phyloP scores from a whole-genome alignment of 441 rosid genomes.

The Syzygium malaccense region DNA sequence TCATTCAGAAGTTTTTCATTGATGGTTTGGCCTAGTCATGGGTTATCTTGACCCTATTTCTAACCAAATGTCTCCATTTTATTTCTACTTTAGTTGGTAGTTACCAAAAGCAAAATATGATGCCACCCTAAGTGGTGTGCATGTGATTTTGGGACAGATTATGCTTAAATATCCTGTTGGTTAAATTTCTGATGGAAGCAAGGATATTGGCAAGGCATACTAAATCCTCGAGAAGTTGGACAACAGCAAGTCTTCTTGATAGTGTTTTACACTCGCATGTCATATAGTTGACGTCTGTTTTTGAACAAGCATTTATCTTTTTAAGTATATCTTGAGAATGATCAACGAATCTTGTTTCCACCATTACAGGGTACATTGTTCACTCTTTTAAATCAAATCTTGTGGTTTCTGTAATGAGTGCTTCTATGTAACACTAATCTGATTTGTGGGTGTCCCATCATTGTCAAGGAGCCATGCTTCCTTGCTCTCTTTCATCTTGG shows the following conservation, averaged over 20 bases:
- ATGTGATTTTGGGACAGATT: neutral
- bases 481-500: neutral
- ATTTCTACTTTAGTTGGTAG: neutral
- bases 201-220: neutral
- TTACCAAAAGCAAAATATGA: neutral
- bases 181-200: neutral
- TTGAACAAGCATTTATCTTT: neutral
- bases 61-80: neutral
- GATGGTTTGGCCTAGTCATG: neutral
- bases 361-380: neutral
- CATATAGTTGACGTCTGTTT: neutral
- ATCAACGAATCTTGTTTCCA: neutral
- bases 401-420: neutral
- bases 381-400: neutral
- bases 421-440: neutral
- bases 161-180: neutral
- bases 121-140: neutral
- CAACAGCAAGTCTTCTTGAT: neutral
- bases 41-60: neutral
- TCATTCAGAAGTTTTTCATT: neutral
- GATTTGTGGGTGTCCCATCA: neutral
- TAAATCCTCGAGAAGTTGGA: neutral
- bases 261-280: neutral
- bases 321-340: neutral
- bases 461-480: neutral